Percentiles rank a stretch among this genome's conserved stretches.
These are phyloP conservation scores for Chaetomidium leptoderma DNA, from an alignment of 495 filamentous ascomycete species.

Conservation along the genomic window DNA sequence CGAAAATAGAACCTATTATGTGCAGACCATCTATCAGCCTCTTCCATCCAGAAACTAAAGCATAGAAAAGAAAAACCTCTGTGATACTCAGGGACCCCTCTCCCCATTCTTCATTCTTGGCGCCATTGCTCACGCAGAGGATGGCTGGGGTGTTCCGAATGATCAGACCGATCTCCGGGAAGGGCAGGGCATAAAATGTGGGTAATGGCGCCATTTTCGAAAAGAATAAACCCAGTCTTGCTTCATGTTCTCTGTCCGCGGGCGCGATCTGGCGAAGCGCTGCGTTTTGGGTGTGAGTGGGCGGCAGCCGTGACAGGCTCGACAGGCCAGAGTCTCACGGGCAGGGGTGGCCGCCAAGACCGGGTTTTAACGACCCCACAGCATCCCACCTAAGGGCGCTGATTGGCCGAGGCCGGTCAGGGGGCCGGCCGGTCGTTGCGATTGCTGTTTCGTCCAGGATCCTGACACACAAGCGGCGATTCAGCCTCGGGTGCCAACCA, in stretches of 20 bases:
- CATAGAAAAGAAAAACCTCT: no score
- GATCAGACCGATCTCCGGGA: conserved; percentile 27
- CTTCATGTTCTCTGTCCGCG: conserved; percentile 6
- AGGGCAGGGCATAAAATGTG: conserved; percentile 27
- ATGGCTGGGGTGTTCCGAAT: no score
- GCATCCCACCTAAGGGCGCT: neutral
- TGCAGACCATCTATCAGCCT: no score
- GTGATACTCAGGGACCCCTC: no score
- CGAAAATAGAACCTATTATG: no score
- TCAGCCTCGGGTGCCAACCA: conserved; percentile 8
- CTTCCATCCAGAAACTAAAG: no score
- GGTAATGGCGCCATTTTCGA: conserved; percentile 39
- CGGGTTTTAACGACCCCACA: neutral
- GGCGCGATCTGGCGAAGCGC: neutral
- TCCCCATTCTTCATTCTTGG: no score
- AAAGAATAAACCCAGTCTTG: neutral
- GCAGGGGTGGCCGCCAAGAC: conserved; percentile 5
- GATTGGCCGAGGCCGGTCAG: conserved; percentile 19
- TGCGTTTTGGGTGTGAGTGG: neutral
- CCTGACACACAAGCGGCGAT: conserved; percentile 26
- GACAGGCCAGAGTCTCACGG: conserved; percentile 8
- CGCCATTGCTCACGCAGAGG: no score
- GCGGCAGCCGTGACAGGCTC: neutral
- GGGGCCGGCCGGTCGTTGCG: conserved; percentile 24
- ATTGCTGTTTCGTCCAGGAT: conserved; percentile 32